Evolutionary conservation across 768 basidiomycete species (phyloP).

Genomic region (Candolleomyces aberdarensis): DNA sequence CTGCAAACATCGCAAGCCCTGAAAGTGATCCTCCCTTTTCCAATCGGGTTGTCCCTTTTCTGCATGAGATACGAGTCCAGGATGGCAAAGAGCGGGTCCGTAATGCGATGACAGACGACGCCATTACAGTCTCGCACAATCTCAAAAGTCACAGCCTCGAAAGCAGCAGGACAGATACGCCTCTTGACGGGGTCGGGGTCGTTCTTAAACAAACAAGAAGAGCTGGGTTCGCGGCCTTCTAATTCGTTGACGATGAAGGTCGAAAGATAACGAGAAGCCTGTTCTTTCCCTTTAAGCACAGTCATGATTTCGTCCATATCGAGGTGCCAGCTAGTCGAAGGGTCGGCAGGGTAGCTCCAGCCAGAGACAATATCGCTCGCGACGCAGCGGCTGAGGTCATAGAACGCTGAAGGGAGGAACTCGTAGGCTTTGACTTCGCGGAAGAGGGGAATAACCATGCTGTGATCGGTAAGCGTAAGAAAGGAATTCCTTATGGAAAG

Average conservation of each 20-base stretch:
- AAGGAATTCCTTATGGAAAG: not conserved
- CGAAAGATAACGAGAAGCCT: slow-evolving; percentile 69
- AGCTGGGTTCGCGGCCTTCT: slow-evolving; percentile 57
- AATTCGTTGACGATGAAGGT: slow-evolving; percentile 75
- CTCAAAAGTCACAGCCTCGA: slow-evolving; percentile 73
- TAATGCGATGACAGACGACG: slow-evolving; percentile 58
- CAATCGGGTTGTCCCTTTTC: slow-evolving; percentile 45
- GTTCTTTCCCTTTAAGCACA: slow-evolving; percentile 68
- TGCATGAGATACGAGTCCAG: slow-evolving; percentile 67
- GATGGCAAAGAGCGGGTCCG: slow-evolving; percentile 71
- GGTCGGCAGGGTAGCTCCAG: slow-evolving; percentile 43
- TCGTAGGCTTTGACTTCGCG: slow-evolving; percentile 50
- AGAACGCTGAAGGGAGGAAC: slow-evolving; percentile 74
- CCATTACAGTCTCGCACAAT: slow-evolving; percentile 73
- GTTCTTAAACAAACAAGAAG: slow-evolving; percentile 46
- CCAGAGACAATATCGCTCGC: slow-evolving; percentile 62
- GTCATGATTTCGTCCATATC: slow-evolving; percentile 35
- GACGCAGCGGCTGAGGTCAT: slow-evolving; percentile 69
- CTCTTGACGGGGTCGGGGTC: slow-evolving; percentile 42
- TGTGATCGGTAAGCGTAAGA: slow-evolving; percentile 22
- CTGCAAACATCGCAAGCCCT: slow-evolving; percentile 66
- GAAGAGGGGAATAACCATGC: slow-evolving; percentile 66
- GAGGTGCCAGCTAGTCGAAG: slow-evolving; percentile 6
- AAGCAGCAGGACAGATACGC: slow-evolving; percentile 65
- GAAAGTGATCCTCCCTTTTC: slow-evolving; percentile 40